These are phyloP conservation scores for Chrysochromulina parva DNA, from an alignment of 78 protist genomes.

Conservation along the genomic window DNA sequence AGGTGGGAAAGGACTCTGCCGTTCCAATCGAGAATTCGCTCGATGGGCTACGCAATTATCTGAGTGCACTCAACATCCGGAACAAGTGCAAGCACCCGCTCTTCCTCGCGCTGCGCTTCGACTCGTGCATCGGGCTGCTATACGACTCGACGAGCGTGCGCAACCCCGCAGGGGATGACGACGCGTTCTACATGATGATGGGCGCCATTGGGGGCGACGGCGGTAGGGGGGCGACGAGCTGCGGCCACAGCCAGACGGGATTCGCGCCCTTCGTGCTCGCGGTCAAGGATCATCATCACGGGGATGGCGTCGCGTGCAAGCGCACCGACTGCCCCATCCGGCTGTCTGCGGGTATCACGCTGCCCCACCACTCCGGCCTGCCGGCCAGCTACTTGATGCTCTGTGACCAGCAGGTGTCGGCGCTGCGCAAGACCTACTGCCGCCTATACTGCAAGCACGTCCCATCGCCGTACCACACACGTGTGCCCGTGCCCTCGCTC, in stretches of 20 bases:
- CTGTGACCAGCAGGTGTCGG: neutral
- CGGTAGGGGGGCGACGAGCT: too few relatives aligned
- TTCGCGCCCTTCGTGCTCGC: neutral
- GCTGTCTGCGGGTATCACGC: neutral
- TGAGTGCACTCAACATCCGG: conserved; percentile 5
- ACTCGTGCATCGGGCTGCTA: neutral
- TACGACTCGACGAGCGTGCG: neutral
- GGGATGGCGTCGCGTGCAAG: neutral
- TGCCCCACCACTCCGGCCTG: neutral
- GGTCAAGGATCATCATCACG: neutral
- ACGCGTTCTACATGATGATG: neutral
- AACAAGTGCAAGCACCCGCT: conserved; percentile 29
- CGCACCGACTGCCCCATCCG: neutral
- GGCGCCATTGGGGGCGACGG: neutral
- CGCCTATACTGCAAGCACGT: neutral
- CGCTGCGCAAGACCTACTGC: neutral
- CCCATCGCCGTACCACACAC: neutral
- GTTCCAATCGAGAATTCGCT: neutral
- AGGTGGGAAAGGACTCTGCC: neutral
- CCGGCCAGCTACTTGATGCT: neutral
- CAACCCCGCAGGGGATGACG: neutral
- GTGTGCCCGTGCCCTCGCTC: neutral
- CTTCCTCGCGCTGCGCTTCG: conserved; percentile 1
- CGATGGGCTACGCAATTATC: neutral
- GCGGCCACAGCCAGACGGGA: neutral